These are phyloP conservation scores for Hyphopichia buzzinii DNA, from an alignment of 1,139 yeast genomes.

Conservation along the genomic window DNA sequence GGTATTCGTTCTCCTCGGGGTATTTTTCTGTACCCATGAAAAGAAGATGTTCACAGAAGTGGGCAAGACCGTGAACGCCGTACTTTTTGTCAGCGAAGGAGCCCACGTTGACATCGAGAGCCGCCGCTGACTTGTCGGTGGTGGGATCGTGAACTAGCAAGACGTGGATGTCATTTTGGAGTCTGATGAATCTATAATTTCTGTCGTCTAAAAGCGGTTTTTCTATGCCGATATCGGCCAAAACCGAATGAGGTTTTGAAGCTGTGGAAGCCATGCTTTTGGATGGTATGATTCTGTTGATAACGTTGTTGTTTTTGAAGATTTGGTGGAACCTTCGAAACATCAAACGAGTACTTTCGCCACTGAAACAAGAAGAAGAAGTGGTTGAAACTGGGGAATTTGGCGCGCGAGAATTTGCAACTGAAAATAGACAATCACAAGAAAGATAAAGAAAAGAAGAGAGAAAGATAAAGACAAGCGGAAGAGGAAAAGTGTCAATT, in stretches of 20 bases:
- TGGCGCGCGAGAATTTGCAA: no score
- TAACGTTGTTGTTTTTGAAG: no score
- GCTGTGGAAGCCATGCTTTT: no score
- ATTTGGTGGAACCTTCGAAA: not conserved
- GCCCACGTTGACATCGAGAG: slow-evolving; percentile 90
- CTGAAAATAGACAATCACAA: no score
- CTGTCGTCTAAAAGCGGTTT: slow-evolving; percentile 78
- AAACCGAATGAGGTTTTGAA: slow-evolving; percentile 13
- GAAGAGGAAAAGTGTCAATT: no score
- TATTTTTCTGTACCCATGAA: slow-evolving; percentile 97
- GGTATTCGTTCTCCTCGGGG: slow-evolving; percentile 88
- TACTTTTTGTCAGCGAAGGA: slow-evolving; percentile 74
- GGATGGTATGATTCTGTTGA: not conserved
- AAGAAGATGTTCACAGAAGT: slow-evolving; percentile 91
- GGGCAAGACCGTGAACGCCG: slow-evolving; percentile 83
- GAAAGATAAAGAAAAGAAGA: no score
- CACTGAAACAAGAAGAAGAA: no score
- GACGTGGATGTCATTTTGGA: slow-evolving; percentile 60
- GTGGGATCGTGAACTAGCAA: slow-evolving; percentile 76
- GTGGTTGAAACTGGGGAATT: no score
- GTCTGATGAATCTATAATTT: slow-evolving; percentile 61
- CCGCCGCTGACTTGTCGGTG: slow-evolving; percentile 92
- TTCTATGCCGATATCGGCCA: slow-evolving; percentile 30
- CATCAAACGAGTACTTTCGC: no score
- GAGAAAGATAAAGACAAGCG: no score